Evolutionary conservation across 1,284 basidiomycete species (phyloP), one percentile per base, ranked within the genome.

Genomic region (Sporisorium reilianum): DNA sequence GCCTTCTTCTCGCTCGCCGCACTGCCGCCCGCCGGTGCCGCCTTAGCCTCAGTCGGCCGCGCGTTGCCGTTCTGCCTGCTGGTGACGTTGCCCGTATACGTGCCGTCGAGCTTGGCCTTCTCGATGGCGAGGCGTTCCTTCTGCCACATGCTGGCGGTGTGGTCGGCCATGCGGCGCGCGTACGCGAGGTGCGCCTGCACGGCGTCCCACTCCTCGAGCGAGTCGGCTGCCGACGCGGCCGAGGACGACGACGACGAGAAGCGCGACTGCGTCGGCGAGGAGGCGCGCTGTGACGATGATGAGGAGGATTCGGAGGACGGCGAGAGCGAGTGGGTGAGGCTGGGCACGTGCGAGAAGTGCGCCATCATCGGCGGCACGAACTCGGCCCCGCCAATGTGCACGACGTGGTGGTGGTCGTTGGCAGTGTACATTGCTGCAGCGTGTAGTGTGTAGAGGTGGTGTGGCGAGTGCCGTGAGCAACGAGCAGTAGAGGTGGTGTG

Each of bases 91-190:
- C 72, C 72, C 7, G 64, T 70, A 51, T 68, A 75, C 14, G 72
- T 75, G 0, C 72, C 72, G 4, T 70, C 60, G 36, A 70, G 52
- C 23, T 75, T 75, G 11, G 72, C 59, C 46, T 70, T 70, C 56
- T 75, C 72, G 57, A 75, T 75, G 23, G 67, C 67, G 3, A 70
- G 56, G 11, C 72, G 53, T 53, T 75, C 67, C 28, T 50, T 55
- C 59, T 75, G 72, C 72, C 72, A 75, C 72, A 75, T 75, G 38
- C 20, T 4, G 0, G 72, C 59, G 3, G 72, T 75, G 57, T 75
- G 67, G 11, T 51, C 38, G 3, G 67, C 64, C 72, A 75, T 75
- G 0, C 55, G 30, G 2, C 54, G 28, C 2, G 72, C 72, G 46
- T 75, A 75, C 5, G 54, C 44, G 3, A 75, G 51, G 18, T 75